These are phyloP conservation scores for Trichoderma citrinoviride DNA, from an alignment of 2,329 filamentous ascomycete genomes.

Conservation along the genomic window DNA sequence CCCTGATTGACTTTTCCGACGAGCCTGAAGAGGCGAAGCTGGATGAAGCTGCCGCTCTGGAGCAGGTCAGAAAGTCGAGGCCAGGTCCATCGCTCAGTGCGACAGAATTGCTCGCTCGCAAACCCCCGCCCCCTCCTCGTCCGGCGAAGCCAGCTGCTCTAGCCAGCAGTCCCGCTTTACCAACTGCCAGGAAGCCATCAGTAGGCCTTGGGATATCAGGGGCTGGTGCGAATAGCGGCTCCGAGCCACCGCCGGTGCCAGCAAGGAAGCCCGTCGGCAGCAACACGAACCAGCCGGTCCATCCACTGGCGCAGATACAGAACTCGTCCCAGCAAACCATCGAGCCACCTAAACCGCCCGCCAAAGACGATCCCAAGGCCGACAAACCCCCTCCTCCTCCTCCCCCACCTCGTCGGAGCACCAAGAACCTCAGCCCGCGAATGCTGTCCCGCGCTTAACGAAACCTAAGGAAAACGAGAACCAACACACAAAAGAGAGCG, in stretches of 20 bases:
- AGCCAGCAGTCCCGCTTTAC: conserved; percentile 43
- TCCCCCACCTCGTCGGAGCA: conserved; percentile 41
- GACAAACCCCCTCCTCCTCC: conserved; percentile 35
- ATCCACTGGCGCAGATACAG: conserved; percentile 43
- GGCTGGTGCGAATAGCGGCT: conserved; percentile 1
- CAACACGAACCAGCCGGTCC: conserved; percentile 30
- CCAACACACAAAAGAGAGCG: no score
- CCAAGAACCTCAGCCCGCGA: conserved; percentile 35
- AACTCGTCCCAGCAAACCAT: conserved; percentile 39
- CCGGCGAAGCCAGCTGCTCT: conserved; percentile 58
- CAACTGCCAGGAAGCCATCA: conserved; percentile 28
- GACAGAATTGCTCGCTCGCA: conserved; percentile 33
- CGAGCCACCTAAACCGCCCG: conserved; percentile 5
- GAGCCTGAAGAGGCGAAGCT: conserved; percentile 43
- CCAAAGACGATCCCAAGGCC: neutral
- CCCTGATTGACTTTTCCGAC: conserved; percentile 60
- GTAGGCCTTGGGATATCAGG: conserved; percentile 17
- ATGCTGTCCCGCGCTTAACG: conserved; percentile 30
- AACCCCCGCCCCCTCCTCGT: conserved; percentile 49
- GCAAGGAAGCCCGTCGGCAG: conserved; percentile 34
- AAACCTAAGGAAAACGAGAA: no score
- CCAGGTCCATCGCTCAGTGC: conserved; percentile 29
- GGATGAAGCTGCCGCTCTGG: conserved; percentile 36
- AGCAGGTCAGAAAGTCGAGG: conserved; percentile 31
- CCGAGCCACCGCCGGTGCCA: conserved; percentile 36